Base-by-base conservation (phyloP, 345 rosid genomes). In the Arabis alpina region DNA sequence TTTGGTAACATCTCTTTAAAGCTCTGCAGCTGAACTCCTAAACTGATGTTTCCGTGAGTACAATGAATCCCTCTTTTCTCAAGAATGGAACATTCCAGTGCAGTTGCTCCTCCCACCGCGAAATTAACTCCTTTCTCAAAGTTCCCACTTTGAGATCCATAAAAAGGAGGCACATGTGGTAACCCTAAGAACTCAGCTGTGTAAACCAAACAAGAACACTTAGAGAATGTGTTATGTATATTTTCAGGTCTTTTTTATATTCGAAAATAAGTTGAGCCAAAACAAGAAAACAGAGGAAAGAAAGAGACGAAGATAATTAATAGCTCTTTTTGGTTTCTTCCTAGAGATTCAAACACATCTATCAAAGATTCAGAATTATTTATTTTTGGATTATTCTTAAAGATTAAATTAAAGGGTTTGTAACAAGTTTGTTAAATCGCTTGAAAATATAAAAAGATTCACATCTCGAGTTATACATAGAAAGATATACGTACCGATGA, bases 81-180 rank as follows among this genome's bases (percentile, higher is more conserved):
- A 24, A 82, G 64, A 58, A 78, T 30, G 1, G 59, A 56, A 28
- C 14, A 3, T 0, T 75, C 73, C 30, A 86, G 66, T 8, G 88
- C 85, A 3, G 82, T 79, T 43, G 86, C 88, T 19, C 82, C 81
- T 0, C 61, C 82, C 19, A 82, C 83, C 0, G 87, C 90, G 25
- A 83, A 82, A 72, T 86, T 86, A 25, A 76, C 77, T 16, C 90
- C 90, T 24, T 56, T 58, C 16, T 54, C 6, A 30, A 81, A 79
- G 23, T 54, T 77, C 49, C 44, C 65, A 41, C 68, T 59, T 37
- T 54, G 15, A 44, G 61, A 68, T 66, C 81, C 81, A 19, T 58
- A 70, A 54, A 44, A 78, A 2, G 90, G 82, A 19, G 79, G 79
- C 54, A 83, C 71, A 8, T 59, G 60, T 0, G 87, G 81, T 5